phyloP scores from a whole-genome alignment of 768 basidiomycete species.

The button mushroom (Agaricus bisporus) region DNA sequence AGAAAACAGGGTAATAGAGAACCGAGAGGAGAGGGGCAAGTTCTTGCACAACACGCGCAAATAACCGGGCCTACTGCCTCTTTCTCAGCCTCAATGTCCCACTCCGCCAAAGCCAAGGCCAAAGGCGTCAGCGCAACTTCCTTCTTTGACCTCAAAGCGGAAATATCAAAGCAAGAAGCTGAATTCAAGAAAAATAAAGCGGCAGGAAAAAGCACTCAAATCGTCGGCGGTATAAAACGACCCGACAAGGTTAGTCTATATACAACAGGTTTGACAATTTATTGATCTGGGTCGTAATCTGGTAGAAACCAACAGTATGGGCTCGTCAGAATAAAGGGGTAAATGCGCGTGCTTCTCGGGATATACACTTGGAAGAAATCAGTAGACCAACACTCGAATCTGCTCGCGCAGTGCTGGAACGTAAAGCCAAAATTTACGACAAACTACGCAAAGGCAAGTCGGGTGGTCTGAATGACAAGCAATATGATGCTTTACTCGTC shows the following conservation, averaged over 20 bases:
- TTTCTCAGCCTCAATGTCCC: slow-evolving; percentile 30
- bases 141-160: slow-evolving; percentile 79
- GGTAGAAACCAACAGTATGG: slow-evolving; percentile 77
- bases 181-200: slow-evolving; percentile 55
- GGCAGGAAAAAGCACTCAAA: slow-evolving; percentile 43
- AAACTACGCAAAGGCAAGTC: slow-evolving; percentile 72
- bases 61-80: neutral
- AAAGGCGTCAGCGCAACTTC: slow-evolving; percentile 68
- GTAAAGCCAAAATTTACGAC: slow-evolving; percentile 78
- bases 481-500: slow-evolving; percentile 67
- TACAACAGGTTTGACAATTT: neutral
- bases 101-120: slow-evolving; percentile 56
- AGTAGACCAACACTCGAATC: slow-evolving; percentile 68
- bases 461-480: slow-evolving; percentile 69
- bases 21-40: too few relatives aligned
- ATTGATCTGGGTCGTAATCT: neutral
- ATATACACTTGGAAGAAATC: slow-evolving; percentile 65
- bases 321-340: slow-evolving; percentile 72
- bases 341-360: slow-evolving; percentile 51
- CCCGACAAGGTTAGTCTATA: slow-evolving; percentile 56
- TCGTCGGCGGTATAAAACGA: slow-evolving; percentile 57
- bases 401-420: slow-evolving; percentile 63
- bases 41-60: neutral
- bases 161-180: slow-evolving; percentile 57
- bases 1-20: too few relatives aligned